phyloP scores from a whole-genome alignment of 768 basidiomycete species.

The Mrakia frigida region DNA sequence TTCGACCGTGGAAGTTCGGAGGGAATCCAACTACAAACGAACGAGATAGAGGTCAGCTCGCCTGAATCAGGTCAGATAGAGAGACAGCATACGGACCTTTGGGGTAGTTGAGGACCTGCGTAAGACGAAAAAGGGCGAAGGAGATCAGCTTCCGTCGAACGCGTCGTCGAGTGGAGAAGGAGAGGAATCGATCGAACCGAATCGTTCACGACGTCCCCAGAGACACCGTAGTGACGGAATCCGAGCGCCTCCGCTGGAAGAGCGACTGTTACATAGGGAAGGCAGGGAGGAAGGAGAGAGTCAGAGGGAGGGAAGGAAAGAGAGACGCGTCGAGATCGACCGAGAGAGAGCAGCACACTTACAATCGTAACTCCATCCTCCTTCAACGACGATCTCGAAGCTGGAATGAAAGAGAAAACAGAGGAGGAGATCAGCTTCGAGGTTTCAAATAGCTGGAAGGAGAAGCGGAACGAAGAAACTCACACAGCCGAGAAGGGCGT shows the following conservation, averaged over 20 bases:
- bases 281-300: background rate
- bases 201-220: background rate
- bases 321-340: background rate
- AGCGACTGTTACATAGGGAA: background rate
- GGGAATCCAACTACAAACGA: background rate
- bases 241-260: background rate
- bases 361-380: slow-evolving; percentile 6
- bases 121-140: background rate
- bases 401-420: background rate
- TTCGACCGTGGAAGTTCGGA: background rate
- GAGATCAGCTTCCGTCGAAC: background rate
- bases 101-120: background rate
- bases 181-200: background rate
- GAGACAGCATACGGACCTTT: background rate
- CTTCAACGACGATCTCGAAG: background rate
- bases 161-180: background rate
- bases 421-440: background rate
- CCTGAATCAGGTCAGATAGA: background rate
- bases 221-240: slow-evolving; percentile 1
- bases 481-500: background rate
- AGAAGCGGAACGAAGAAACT: background rate
- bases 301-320: background rate
- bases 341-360: background rate
- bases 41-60: background rate
- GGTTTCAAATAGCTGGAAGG: background rate